phyloP scores from a whole-genome alignment of 2,329 filamentous ascomycete genomes.

The Alternaria conjuncta region DNA sequence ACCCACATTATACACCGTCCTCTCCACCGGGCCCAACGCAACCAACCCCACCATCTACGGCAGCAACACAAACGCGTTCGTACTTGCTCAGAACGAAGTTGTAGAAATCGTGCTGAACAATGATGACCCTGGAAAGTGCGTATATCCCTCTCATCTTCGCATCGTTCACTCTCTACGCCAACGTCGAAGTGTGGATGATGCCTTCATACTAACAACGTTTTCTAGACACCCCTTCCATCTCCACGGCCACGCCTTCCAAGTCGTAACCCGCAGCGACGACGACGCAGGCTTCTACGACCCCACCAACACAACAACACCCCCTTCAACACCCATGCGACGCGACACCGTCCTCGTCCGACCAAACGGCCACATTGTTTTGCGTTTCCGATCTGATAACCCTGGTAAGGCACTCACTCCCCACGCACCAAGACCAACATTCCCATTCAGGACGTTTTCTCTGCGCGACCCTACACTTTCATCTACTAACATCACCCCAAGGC shows the following conservation, averaged over 20 bases:
- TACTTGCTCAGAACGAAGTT: slow-evolving; percentile 71
- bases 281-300: slow-evolving; percentile 57
- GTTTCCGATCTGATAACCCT: slow-evolving; percentile 61
- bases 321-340: slow-evolving; percentile 54
- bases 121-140: slow-evolving; percentile 65
- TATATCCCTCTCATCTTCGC: slow-evolving; percentile 52
- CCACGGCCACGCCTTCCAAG: slow-evolving; percentile 60
- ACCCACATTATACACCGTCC: slow-evolving; percentile 77
- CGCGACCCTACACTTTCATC: not conserved
- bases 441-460: not conserved
- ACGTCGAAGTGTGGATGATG: not conserved
- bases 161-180: slow-evolving; percentile 56
- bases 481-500: not conserved
- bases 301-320: slow-evolving; percentile 27
- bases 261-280: slow-evolving; percentile 41
- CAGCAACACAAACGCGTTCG: slow-evolving; percentile 62
- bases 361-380: slow-evolving; percentile 61
- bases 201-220: not conserved
- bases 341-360: slow-evolving; percentile 63
- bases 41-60: slow-evolving; percentile 56
- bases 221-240: slow-evolving; percentile 69
- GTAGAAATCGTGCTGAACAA: slow-evolving; percentile 82
- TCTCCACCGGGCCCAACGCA: slow-evolving; percentile 64
- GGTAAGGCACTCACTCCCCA: slow-evolving; percentile 10
- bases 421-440: not conserved